Evolutionary conservation across 23 red algal genomes (phyloP).

Genomic region (Cyanidioschyzon merolae): DNA sequence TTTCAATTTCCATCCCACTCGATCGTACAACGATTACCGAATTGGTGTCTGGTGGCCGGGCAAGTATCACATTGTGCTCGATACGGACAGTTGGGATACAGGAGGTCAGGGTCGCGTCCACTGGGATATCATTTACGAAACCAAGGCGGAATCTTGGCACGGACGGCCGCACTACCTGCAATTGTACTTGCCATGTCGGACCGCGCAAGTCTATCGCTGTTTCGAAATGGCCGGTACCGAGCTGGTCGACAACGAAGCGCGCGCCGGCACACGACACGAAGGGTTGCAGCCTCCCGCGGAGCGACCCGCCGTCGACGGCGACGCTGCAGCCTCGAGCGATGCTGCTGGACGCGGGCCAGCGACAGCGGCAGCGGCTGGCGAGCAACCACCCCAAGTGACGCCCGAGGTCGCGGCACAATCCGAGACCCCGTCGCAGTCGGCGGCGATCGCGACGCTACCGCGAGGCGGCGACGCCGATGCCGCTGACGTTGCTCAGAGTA

Average conservation of each 20-base stretch:
- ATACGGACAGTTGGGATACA: conserved; percentile 54
- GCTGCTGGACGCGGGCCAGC: too few species aligned
- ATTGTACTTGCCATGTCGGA: conserved; percentile 60
- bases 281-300: neutral
- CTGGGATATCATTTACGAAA: conserved; percentile 58
- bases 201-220: conserved; percentile 95
- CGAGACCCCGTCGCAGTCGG: too few species aligned
- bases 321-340: neutral
- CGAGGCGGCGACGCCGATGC: too few species aligned
- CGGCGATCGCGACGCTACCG: too few species aligned
- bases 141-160: conserved; percentile 29
- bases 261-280: neutral
- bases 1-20: conserved; percentile 90
- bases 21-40: conserved; percentile 77
- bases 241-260: neutral
- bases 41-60: conserved; percentile 87
- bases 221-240: conserved; percentile 55
- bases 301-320: neutral
- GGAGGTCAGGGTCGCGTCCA: conserved; percentile 78
- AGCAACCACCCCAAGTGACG: too few species aligned
- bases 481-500: too few species aligned
- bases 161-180: conserved; percentile 77
- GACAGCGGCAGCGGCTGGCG: too few species aligned
- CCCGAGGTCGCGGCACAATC: too few species aligned
- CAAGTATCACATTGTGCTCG: conserved; percentile 69